Evolutionary conservation across 805 yeast genomes (phyloP).

Genomic region (Kodamaea nitidulidarum): DNA sequence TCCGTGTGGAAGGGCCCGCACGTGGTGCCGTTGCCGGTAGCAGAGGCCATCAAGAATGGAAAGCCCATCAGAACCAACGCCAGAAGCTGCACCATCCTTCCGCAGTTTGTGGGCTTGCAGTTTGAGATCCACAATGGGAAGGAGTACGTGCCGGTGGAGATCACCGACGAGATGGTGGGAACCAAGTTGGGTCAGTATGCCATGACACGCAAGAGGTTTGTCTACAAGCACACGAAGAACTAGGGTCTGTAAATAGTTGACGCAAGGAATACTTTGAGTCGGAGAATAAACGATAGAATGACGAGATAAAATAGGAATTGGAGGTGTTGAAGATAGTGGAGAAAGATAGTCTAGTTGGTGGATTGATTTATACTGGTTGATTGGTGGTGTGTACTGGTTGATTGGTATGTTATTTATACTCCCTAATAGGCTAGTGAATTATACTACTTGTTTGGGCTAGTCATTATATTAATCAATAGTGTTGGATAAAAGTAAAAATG

Average conservation of each 20-base stretch:
- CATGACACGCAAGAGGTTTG: constrained; percentile 85
- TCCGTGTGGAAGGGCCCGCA: constrained; percentile 70
- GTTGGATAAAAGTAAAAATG: no score
- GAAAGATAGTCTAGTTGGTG: no score
- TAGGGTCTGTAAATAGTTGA: no score
- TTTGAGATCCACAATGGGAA: constrained; percentile 96
- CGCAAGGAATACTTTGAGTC: not conserved
- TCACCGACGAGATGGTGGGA: constrained; percentile 96
- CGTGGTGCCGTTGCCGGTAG: constrained; percentile 91
- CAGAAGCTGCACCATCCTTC: constrained; percentile 88
- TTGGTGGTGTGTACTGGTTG: no score
- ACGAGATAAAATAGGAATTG: no score
- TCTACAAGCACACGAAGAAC: constrained; percentile 75
- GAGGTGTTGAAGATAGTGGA: no score
- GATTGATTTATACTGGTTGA: no score
- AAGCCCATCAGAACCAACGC: constrained; percentile 95
- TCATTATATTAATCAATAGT: no score
- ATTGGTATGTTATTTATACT: no score
- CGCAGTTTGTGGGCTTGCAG: constrained; percentile 90
- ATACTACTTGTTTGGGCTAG: no score
- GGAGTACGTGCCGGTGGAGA: constrained; percentile 82
- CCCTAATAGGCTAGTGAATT: no score
- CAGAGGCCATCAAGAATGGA: constrained; percentile 73
- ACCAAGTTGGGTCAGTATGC: constrained; percentile 93
- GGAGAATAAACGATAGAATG: not conserved